These are phyloP conservation scores for Solanum chacoense DNA, from an alignment of 305 asterid species.

Conservation along the genomic window DNA sequence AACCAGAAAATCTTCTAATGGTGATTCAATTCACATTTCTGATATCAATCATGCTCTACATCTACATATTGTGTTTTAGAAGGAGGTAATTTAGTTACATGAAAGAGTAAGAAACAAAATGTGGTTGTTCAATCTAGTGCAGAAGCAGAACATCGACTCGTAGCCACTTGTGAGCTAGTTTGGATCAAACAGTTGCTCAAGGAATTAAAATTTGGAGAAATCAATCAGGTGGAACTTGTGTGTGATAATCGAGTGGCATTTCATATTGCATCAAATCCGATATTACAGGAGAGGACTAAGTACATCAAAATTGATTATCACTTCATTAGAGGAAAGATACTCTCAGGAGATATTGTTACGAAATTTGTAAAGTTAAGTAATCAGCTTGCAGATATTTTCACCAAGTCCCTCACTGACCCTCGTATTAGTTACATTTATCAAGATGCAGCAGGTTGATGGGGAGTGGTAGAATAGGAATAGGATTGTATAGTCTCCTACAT, in stretches of 20 bases:
- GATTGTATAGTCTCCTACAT: background rate
- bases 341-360: background rate
- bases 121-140: background rate
- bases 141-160: background rate
- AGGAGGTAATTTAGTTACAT: background rate
- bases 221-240: background rate
- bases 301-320: background rate
- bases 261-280: background rate
- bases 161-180: background rate
- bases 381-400: background rate
- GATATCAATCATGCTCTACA: background rate
- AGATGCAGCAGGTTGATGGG: background rate
- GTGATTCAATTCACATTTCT: background rate
- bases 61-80: background rate
- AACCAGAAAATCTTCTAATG: background rate
- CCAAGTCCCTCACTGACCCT: background rate
- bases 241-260: background rate
- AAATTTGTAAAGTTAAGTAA: background rate
- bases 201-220: background rate
- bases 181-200: background rate
- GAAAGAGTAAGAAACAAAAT: background rate
- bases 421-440: background rate
- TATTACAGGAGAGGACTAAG: background rate
- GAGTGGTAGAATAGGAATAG: background rate
- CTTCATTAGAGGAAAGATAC: background rate